Evolutionary conservation across 768 basidiomycete species (phyloP), one percentile per base, ranked within the genome.

Genomic region (Lactarius trivialis): DNA sequence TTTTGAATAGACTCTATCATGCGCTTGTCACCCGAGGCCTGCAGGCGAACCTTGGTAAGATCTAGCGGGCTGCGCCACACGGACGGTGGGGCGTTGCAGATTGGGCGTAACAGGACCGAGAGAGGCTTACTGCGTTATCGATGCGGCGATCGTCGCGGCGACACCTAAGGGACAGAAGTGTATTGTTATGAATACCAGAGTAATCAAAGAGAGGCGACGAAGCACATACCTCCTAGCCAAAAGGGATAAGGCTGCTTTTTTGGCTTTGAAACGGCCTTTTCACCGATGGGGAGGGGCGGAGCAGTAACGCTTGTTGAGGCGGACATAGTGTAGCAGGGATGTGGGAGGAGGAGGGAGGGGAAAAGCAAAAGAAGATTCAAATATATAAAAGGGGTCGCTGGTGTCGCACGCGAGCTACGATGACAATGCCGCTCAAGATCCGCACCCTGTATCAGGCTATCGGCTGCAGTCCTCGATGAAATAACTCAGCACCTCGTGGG

Each of bases 21-120:
- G 58, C 88, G 82, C 74, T 92, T 93, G 77, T 95, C 93, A 45
- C 91, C 93, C 1, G 91, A 90, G 5, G 93, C 92, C 73, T 96
- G 93, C 62, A 96, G 77, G 58, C 93, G 83, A 71, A 93, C 91
- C 79, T 95, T 95, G 28, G 93, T 95, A 60, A 95, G 79, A 77
- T 93, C 91, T 54, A 93, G 77, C 32, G 91, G 91, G 72, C 88
- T 89, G 69, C n/a, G 41, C 8, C 49, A 30, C 41, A 24, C 4
- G 7, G 32, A 24, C n/a, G 15, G n/a, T 52, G 17, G 60, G 59
- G 52, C 45, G 12, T 54, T 58, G 53, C 15, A 8, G 11, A 11
- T 19, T 56, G 58, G 19, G 28, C 12, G 17, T 15, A 24, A 39
- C 48, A 33, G 24, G 39, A 41, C 32, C n/a, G 57, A 39, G 51